Evolutionary conservation across 2,329 filamentous ascomycete species (phyloP).

Genomic region (Fusarium poae): DNA sequence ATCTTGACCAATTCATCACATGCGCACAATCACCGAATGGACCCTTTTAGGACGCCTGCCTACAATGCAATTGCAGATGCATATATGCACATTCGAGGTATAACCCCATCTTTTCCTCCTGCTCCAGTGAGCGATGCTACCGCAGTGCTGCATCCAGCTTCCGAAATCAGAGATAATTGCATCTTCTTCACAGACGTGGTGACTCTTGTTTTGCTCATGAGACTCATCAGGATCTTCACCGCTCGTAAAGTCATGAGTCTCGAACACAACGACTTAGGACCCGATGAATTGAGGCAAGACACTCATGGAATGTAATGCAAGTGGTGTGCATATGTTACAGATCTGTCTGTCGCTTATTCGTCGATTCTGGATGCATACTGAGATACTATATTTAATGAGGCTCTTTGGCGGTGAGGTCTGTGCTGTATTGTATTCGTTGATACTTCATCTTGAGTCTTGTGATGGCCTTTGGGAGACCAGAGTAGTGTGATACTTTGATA

Average conservation of each 20-base stretch:
- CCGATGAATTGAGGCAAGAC: slow-evolving; percentile 13
- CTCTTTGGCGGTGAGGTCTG: slow-evolving; percentile 30
- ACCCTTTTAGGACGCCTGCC: slow-evolving; percentile 19
- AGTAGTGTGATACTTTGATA: background rate
- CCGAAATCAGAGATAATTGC: slow-evolving; percentile 33
- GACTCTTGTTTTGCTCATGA: slow-evolving; percentile 10
- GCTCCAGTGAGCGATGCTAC: slow-evolving; percentile 16
- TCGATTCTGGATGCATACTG: background rate
- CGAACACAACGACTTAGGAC: slow-evolving; percentile 3
- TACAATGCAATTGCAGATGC: slow-evolving; percentile 1
- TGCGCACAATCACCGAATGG: slow-evolving; percentile 14
- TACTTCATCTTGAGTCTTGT: background rate
- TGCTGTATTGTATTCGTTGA: slow-evolving; percentile 5
- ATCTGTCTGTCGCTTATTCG: slow-evolving; percentile 19
- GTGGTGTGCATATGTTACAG: slow-evolving; percentile 25
- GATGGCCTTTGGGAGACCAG: background rate
- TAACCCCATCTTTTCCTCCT: background rate
- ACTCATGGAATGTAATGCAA: slow-evolving; percentile 19
- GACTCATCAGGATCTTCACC: slow-evolving; percentile 20
- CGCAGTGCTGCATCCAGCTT: slow-evolving; percentile 20
- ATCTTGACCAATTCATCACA: slow-evolving; percentile 13
- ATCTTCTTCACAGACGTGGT: slow-evolving; percentile 29
- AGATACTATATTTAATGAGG: slow-evolving; percentile 18
- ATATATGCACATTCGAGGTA: slow-evolving; percentile 1
- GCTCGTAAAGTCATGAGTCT: slow-evolving; percentile 19